Evolutionary conservation across 1,139 yeast genomes (phyloP).

Genomic region (Sugiyamaella grinbergsii): DNA sequence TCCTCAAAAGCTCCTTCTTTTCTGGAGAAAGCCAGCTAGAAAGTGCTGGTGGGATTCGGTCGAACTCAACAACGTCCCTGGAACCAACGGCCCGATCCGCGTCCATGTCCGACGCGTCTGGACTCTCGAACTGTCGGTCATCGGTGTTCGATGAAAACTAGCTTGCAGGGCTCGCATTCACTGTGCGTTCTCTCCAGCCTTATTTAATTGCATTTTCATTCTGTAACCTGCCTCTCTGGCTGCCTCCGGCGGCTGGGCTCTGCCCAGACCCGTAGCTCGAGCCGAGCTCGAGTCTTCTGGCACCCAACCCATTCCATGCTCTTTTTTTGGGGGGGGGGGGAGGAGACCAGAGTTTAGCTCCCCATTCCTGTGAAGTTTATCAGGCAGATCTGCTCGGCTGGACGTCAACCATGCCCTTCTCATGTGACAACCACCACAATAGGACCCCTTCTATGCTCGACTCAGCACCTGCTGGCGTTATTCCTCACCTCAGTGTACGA

Average conservation of each 20-base stretch:
- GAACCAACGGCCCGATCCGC: slow-evolving; percentile 48
- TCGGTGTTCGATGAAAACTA: slow-evolving; percentile 32
- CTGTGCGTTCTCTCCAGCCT: neutral
- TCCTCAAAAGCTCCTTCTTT: slow-evolving; percentile 76
- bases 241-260: slow-evolving; percentile 4
- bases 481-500: no score
- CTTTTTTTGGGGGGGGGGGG: no score
- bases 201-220: neutral
- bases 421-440: no score
- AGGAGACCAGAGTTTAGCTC: no score
- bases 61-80: slow-evolving; percentile 56
- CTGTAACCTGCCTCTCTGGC: no score
- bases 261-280: slow-evolving; percentile 6
- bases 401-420: no score
- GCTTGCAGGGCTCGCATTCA: neutral
- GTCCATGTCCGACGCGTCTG: slow-evolving; percentile 80
- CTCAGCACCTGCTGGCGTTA: no score
- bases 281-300: neutral
- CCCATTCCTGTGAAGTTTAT: no score
- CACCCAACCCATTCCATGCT: no score
- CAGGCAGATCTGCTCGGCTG: no score
- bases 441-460: no score
- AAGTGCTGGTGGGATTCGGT: slow-evolving; percentile 96
- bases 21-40: slow-evolving; percentile 98
- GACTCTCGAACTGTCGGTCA: slow-evolving; percentile 67